These are phyloP conservation scores for Emiliania huxleyi DNA, from an alignment of 78 protist species.

Conservation along the genomic window DNA sequence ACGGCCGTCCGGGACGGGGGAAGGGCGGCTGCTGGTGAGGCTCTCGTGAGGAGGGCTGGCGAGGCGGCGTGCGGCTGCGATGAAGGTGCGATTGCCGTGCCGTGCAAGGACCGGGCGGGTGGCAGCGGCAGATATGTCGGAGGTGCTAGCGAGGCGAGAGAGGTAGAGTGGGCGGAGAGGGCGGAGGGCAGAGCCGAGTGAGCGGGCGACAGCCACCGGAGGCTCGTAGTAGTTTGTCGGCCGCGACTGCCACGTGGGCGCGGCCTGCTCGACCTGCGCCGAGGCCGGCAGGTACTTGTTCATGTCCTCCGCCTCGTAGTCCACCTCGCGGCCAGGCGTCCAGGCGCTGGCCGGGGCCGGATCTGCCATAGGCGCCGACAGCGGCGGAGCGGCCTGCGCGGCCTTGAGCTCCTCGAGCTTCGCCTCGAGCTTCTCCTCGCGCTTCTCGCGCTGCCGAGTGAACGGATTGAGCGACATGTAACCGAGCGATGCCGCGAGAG, in stretches of 20 bases:
- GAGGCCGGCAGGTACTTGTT: background rate
- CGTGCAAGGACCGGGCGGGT: too few relatives aligned
- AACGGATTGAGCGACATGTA: constrained; percentile 12
- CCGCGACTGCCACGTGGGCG: background rate
- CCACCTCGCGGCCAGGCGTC: background rate
- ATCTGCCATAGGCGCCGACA: background rate
- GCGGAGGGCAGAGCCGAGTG: too few relatives aligned
- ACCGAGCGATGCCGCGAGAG: too few relatives aligned
- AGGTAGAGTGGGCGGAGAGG: too few relatives aligned
- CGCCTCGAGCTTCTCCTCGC: background rate
- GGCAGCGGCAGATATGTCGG: too few relatives aligned
- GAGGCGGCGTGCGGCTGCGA: too few relatives aligned
- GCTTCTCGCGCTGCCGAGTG: background rate
- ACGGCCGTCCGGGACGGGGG: background rate
- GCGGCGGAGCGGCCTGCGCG: background rate
- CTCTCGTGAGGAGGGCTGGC: too few relatives aligned
- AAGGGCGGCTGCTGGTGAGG: too few relatives aligned
- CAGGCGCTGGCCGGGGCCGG: background rate
- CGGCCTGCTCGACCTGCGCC: background rate
- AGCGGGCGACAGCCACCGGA: too few relatives aligned
- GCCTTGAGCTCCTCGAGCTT: background rate
- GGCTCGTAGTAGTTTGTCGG: background rate
- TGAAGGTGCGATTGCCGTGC: too few relatives aligned
- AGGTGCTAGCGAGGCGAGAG: too few relatives aligned
- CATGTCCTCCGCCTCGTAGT: background rate